Percentiles rank a stretch among this genome's conserved stretches.
phyloP scores from a whole-genome alignment of 257 asterid species.

The Perilla frutescens region DNA sequence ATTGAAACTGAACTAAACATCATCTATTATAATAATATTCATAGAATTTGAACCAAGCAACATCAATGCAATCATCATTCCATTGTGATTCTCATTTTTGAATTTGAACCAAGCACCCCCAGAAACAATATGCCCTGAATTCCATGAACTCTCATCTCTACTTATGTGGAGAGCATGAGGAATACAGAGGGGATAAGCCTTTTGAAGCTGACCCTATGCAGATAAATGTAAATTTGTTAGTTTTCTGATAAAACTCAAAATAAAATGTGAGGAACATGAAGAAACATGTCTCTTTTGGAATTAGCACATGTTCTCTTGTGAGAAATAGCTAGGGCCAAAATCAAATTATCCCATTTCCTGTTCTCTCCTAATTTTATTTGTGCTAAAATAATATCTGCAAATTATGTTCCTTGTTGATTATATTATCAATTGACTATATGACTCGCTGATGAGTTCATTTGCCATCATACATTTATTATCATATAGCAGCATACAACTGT shows the following conservation, averaged over 20 bases:
- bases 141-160: not conserved
- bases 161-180: not conserved
- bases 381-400: not conserved
- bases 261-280: not conserved
- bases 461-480: not conserved
- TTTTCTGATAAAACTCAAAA: slow-evolving; percentile 10
- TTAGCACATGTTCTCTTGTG: not conserved
- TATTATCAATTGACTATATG: not conserved
- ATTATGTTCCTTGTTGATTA: slow-evolving; percentile 6
- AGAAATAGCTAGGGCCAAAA: not conserved
- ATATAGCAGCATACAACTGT: not conserved
- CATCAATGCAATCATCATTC: no score
- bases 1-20: no score
- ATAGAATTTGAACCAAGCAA: no score
- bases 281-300: not conserved
- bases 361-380: not conserved
- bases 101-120: no score
- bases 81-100: no score
- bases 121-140: not conserved
- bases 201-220: not conserved
- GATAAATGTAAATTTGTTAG: not conserved
- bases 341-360: not conserved
- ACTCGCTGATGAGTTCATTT: not conserved
- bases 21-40: no score
- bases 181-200: not conserved